phyloP scores from a whole-genome alignment of 75 land plant genomes.

The Sequoiadendron giganteum region DNA sequence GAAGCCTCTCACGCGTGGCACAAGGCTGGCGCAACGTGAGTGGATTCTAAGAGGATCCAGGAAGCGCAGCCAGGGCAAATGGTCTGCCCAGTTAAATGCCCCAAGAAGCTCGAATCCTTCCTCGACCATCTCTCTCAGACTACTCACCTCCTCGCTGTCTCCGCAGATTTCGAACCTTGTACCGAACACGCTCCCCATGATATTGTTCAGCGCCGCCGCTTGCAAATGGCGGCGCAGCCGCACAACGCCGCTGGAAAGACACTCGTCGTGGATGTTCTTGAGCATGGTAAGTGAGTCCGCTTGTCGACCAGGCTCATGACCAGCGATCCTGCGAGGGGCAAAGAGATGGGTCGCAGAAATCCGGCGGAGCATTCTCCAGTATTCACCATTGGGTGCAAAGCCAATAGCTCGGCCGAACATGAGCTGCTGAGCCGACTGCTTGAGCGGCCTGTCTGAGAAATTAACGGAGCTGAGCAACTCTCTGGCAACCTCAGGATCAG shows the following conservation, averaged over 20 bases:
- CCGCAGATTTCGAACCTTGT: slow-evolving; percentile 25
- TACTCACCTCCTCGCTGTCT: slow-evolving; percentile 18
- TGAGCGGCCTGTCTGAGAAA: slow-evolving; percentile 71
- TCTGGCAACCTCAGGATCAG: slow-evolving; percentile 36
- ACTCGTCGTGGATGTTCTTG: slow-evolving; percentile 24
- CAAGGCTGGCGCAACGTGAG: slow-evolving; percentile 53
- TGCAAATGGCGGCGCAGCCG: slow-evolving; percentile 22
- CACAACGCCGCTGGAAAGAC: slow-evolving; percentile 11
- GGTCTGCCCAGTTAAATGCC: slow-evolving; percentile 72
- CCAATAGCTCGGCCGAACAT: slow-evolving; percentile 76
- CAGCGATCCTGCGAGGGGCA: slow-evolving; percentile 49
- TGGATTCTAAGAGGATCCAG: slow-evolving; percentile 56
- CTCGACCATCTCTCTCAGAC: slow-evolving; percentile 47
- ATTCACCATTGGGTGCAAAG: slow-evolving; percentile 63
- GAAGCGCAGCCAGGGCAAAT: slow-evolving; percentile 35
- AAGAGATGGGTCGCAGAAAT: slow-evolving; percentile 68
- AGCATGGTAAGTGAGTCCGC: slow-evolving; percentile 47
- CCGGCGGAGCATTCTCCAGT: slow-evolving; percentile 67
- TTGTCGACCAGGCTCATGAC: too few relatives aligned
- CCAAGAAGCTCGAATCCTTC: slow-evolving; percentile 82
- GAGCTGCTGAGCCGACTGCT: slow-evolving; percentile 57
- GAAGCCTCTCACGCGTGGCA: slow-evolving; percentile 57
- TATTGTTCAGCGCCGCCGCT: slow-evolving; percentile 59
- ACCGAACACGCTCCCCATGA: slow-evolving; percentile 79
- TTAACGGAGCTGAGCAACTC: slow-evolving; percentile 51